phyloP scores from a whole-genome alignment of 495 filamentous ascomycete genomes.

The Cladorrhinum samala region DNA sequence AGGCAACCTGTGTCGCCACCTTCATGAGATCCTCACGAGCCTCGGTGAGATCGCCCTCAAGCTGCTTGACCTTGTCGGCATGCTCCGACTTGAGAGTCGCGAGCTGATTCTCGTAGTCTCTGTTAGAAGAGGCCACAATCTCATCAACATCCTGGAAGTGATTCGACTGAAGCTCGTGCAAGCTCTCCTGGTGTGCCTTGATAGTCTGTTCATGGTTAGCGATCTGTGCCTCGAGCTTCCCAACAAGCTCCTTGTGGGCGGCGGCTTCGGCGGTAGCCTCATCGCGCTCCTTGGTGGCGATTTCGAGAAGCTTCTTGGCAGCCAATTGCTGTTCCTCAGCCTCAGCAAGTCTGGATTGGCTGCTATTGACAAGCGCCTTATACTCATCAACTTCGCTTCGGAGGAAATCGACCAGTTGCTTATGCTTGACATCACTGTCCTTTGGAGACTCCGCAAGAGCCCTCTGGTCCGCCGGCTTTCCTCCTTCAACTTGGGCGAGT shows the following conservation, averaged over 20 bases:
- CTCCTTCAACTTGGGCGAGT: slow-evolving; percentile 27
- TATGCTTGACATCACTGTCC: slow-evolving; percentile 47
- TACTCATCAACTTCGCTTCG: slow-evolving; percentile 74
- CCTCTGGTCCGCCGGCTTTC: slow-evolving; percentile 27
- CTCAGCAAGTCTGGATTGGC: slow-evolving; percentile 55
- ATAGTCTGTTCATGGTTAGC: slow-evolving; percentile 44
- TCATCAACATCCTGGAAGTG: slow-evolving; percentile 47
- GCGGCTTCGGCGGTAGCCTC: slow-evolving; percentile 39
- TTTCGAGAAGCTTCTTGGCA: slow-evolving; percentile 52
- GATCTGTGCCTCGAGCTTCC: slow-evolving; percentile 54
- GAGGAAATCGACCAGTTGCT: slow-evolving; percentile 58
- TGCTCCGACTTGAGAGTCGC: slow-evolving; percentile 48
- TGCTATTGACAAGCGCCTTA: slow-evolving; percentile 60
- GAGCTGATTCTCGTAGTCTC: slow-evolving; percentile 39
- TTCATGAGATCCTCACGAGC: slow-evolving; percentile 64
- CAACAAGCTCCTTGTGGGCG: slow-evolving; percentile 46
- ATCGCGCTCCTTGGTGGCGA: slow-evolving; percentile 42
- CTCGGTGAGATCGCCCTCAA: slow-evolving; percentile 64
- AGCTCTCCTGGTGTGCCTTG: slow-evolving; percentile 41
- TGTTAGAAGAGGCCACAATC: slow-evolving; percentile 32
- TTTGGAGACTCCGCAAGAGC: slow-evolving; percentile 28
- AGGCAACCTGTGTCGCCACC: slow-evolving; percentile 51
- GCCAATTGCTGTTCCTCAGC: slow-evolving; percentile 59
- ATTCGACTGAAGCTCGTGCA: slow-evolving; percentile 38
- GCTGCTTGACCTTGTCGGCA: slow-evolving; percentile 49